Evolutionary conservation across 148 eudicot genomes (phyloP).

Genomic region (Pharnaceum exiguum): DNA sequence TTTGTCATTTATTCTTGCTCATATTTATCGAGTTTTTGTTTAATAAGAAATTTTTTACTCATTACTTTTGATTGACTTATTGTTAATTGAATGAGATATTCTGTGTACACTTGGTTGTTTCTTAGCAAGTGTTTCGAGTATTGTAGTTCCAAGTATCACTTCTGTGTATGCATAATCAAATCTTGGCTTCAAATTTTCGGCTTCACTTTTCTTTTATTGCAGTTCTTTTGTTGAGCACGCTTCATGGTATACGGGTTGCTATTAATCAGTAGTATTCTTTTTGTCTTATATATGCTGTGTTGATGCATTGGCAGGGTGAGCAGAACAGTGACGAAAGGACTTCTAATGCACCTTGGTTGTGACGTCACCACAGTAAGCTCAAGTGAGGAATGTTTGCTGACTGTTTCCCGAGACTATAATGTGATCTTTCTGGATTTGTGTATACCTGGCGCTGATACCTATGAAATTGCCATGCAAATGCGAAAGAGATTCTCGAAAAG

Average conservation of each 20-base stretch:
- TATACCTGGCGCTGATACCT: constrained; percentile 50
- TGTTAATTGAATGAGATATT: no score
- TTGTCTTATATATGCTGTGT: constrained; percentile 4
- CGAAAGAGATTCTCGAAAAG: constrained; percentile 49
- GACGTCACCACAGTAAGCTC: constrained; percentile 55
- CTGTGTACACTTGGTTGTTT: no score
- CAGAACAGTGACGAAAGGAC: constrained; percentile 69
- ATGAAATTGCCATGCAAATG: constrained; percentile 53
- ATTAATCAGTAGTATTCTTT: background rate
- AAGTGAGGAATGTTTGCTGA: constrained; percentile 60
- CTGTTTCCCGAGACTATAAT: constrained; percentile 49
- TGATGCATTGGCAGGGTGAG: constrained; percentile 51
- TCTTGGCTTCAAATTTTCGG: no score
- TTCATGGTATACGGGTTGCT: background rate
- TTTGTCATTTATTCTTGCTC: no score
- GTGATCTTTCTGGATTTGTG: constrained; percentile 61
- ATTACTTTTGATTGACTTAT: no score
- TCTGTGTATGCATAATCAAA: no score
- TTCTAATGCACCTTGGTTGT: constrained; percentile 79
- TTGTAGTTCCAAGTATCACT: no score
- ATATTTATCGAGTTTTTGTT: no score
- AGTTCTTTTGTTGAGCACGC: background rate
- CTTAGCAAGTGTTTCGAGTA: no score
- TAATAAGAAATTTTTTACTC: no score
- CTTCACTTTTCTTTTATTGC: no score